Base-by-base conservation (phyloP, 2,329 filamentous ascomycete genomes). In the Calonectria leucothoes region DNA sequence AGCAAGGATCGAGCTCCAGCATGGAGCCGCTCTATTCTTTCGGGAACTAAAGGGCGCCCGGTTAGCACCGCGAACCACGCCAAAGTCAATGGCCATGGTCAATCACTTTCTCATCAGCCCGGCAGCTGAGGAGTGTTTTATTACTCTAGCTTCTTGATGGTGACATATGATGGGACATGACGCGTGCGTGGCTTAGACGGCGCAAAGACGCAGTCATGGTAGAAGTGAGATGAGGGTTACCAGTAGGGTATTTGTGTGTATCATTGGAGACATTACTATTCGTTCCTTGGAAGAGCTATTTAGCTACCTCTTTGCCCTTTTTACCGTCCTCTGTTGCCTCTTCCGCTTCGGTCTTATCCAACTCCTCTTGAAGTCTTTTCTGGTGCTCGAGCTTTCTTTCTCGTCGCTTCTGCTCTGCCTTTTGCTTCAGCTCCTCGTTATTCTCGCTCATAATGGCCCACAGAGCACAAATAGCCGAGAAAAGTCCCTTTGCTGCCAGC, bases 371-470 rank as follows among this genome's bases (percentile, higher is more conserved):
- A 6, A 72, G 55, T n/a, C 37, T 69, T 57, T 57, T 45, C 72
- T 75, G 78, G 78, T 83, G 82, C 71, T 85, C 83, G 23, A 86
- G 79, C 76, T 78, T 82, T 77, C 76, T 82, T 75, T 79, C 82
- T 78, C 81, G 82, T 81, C 81, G 80, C 74, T 76, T 81, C 66
- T 77, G 78, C 33, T 85, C 84, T 2, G 74, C 73, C 74, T 79
- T 79, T 63, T 75, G 72, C 67, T 82, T 77, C 57, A 79, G 69
- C 61, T 78, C 67, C 74, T 87, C 83, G 14, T 76, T 75, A 75
- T 82, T 85, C 77, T 87, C 85, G 33, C 81, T 71, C 23, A 84
- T 20, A 27, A 87, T 74, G 71, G 86, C 85, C 4, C 83, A 83
- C 12, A 82, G 74, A 12, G 81, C 81, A 69, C 75, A 75, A 29